Base-by-base conservation (phyloP, 106 monocot genomes). In the Vanilla planifolia region DNA sequence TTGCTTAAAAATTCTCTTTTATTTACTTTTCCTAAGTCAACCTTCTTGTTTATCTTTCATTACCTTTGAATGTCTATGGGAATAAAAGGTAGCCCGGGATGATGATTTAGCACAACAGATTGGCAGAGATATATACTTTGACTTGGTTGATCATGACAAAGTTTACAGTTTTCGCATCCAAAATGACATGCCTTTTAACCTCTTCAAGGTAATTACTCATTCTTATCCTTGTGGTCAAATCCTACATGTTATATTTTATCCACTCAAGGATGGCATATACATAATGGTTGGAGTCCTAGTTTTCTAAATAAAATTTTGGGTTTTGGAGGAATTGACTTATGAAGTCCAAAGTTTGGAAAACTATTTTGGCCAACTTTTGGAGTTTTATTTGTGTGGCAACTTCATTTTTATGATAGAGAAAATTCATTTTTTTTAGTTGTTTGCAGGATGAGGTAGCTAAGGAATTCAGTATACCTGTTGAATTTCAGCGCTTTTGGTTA, bases 381-480 rank as follows among this genome's bases (percentile, higher is more conserved):
- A n/a, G n/a, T n/a, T n/a, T n/a, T n/a, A n/a, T n/a, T n/a, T n/a
- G n/a, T n/a, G n/a, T n/a, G n/a, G n/a, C n/a, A n/a, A n/a, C n/a
- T n/a, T n/a, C n/a, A n/a, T n/a, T n/a, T n/a, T n/a, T n/a, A n/a
- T n/a, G n/a, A n/a, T n/a, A n/a, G n/a, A n/a, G 16, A 15, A 14
- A 60, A 37, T 9, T 60, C 22, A 60, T 40, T 60, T 60, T 20
- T 28, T 60, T 40, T 60, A 40, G 60, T 40, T 33, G 13, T 79
- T 46, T 44, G 35, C 79, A 98, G 96, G 96, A 98, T 51, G 91
- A 91, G 56, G 96, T 98, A 8, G 84, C 96, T 32, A 98, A 85
- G 84, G 96, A 91, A 65, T 81, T 98, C 64, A 91, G 91, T 33
- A 63, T 98, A 45, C 96, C 91, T 23, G 84, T 91, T 6, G 87